phyloP scores from a whole-genome alignment of 148 eudicot genomes.

The Rhododendron molle region DNA sequence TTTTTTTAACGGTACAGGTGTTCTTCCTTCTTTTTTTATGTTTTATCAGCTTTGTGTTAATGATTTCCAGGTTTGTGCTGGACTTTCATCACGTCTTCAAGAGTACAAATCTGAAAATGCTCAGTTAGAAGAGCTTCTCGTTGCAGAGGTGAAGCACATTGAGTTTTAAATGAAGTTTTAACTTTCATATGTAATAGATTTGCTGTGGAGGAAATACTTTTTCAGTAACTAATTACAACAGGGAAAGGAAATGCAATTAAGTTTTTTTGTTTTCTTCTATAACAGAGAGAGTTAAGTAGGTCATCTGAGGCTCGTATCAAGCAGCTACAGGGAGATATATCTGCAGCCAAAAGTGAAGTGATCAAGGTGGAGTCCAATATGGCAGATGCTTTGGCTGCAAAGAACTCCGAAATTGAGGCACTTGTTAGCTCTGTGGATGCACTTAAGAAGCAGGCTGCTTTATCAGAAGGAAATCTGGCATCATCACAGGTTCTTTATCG shows the following conservation, averaged over 20 bases:
- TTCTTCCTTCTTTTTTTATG: neutral
- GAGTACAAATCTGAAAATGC: constrained; percentile 97
- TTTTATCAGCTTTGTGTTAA: constrained; percentile 7
- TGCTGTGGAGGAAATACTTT: neutral
- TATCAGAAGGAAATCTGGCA: constrained; percentile 90
- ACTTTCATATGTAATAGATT: neutral
- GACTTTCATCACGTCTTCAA: constrained; percentile 97
- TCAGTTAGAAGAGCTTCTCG: constrained; percentile 94
- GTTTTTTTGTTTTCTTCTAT: neutral
- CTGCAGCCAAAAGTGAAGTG: constrained; percentile 67
- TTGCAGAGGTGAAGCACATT: constrained; percentile 65
- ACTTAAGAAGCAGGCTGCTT: constrained; percentile 90
- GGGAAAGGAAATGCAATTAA: neutral
- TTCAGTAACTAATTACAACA: neutral
- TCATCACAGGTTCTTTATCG: constrained; percentile 68
- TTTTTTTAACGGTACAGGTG: neutral
- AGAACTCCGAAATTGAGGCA: constrained; percentile 92
- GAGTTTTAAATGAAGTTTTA: neutral
- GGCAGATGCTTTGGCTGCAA: constrained; percentile 86
- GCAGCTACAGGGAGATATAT: constrained; percentile 73
- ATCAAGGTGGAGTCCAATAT: constrained; percentile 75
- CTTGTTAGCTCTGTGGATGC: constrained; percentile 78
- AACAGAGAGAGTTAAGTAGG: constrained; percentile 87
- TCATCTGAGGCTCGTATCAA: constrained; percentile 76
- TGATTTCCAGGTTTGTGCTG: constrained; percentile 91